These are phyloP conservation scores for Phialemoniopsis sp. DNA, from an alignment of 2,329 filamentous ascomycete species.

Conservation along the genomic window DNA sequence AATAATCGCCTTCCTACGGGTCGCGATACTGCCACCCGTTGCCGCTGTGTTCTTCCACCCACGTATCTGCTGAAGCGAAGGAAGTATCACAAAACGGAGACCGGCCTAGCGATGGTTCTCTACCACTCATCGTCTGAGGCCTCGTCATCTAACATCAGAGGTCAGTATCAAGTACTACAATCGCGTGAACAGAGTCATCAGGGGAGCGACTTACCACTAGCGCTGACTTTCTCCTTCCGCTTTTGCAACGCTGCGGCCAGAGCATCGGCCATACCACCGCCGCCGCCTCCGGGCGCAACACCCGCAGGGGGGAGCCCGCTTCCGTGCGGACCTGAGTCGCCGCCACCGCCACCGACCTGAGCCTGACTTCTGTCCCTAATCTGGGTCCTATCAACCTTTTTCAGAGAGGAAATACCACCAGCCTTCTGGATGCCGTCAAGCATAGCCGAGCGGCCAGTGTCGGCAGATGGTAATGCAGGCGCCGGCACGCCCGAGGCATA, in stretches of 20 bases:
- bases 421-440: slow-evolving; percentile 69
- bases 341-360: slow-evolving; percentile 46
- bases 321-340: slow-evolving; percentile 45
- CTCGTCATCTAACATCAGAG: background rate
- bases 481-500: slow-evolving; percentile 51
- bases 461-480: slow-evolving; percentile 33
- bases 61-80: no score
- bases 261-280: slow-evolving; percentile 75
- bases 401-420: slow-evolving; percentile 63
- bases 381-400: slow-evolving; percentile 68
- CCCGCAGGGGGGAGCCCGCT: slow-evolving; percentile 49
- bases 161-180: slow-evolving; percentile 39
- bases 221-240: slow-evolving; percentile 90
- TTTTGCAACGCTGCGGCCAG: slow-evolving; percentile 73
- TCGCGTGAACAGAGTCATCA: slow-evolving; percentile 73
- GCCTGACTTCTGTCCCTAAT: slow-evolving; percentile 70
- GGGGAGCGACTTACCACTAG: slow-evolving; percentile 71
- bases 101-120: background rate
- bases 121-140: background rate
- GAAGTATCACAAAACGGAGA: no score
- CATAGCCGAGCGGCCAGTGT: slow-evolving; percentile 52
- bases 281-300: slow-evolving; percentile 43
- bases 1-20: no score
- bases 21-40: no score
- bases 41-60: no score